These are phyloP conservation scores for Komagataea norvegica DNA, from an alignment of 1,139 yeast genomes.

Conservation along the genomic window DNA sequence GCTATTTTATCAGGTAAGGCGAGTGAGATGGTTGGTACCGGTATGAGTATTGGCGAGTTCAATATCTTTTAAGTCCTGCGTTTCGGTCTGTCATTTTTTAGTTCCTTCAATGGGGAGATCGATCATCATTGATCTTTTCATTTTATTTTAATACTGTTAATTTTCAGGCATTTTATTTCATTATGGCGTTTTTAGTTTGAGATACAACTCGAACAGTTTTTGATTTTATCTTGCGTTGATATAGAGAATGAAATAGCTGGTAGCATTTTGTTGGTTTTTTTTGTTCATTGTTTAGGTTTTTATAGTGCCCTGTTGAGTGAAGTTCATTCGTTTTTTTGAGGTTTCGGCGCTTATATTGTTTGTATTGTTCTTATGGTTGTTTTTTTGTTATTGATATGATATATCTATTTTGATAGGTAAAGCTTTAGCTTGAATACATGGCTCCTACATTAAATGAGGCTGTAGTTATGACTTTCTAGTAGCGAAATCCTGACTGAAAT, in stretches of 20 bases:
- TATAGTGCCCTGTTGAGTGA: too few species aligned
- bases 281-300: constrained; percentile 1
- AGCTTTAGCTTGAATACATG: too few species aligned
- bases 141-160: not conserved
- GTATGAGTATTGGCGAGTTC: constrained; percentile 46
- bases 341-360: too few species aligned
- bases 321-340: too few species aligned
- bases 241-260: constrained; percentile 1
- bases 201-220: too few species aligned
- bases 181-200: not conserved
- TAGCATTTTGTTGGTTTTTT: constrained; percentile 1
- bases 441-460: too few species aligned
- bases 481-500: too few species aligned
- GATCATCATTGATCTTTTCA: not conserved
- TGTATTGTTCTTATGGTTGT: too few species aligned
- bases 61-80: constrained; percentile 19
- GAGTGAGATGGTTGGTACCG: constrained; percentile 50
- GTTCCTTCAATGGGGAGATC: not conserved
- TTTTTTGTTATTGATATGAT: too few species aligned
- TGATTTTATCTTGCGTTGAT: constrained; percentile 1
- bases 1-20: constrained; percentile 46
- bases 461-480: too few species aligned
- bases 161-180: not conserved
- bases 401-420: too few species aligned
- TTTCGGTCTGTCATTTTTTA: constrained; percentile 2